Evolutionary conservation across 2,329 filamentous ascomycete species (phyloP).

Genomic region (Diaporthe caulivora): DNA sequence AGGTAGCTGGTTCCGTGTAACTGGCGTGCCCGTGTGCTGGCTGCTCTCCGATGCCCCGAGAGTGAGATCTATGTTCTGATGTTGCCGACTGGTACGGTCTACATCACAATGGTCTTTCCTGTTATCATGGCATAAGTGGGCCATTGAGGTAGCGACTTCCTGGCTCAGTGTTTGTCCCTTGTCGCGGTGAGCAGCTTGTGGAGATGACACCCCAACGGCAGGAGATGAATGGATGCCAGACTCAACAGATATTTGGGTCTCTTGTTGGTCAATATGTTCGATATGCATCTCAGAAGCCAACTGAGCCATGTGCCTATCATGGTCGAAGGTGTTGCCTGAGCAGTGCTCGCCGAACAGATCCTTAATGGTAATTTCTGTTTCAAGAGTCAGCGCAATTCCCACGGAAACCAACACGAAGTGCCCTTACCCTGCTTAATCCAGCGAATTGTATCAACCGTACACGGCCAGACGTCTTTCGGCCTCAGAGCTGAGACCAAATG

Average conservation of each 20-base stretch:
- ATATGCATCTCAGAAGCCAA: constrained; percentile 34
- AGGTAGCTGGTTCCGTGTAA: background rate
- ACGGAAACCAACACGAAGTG: background rate
- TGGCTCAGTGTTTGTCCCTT: background rate
- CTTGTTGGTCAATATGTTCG: background rate
- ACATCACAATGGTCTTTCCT: too few species aligned
- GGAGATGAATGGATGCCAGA: constrained; percentile 15
- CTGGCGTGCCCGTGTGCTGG: background rate
- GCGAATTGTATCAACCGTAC: constrained; percentile 73
- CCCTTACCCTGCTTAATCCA: constrained; percentile 69
- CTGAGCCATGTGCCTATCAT: constrained; percentile 72
- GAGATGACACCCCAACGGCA: background rate
- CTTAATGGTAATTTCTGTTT: constrained; percentile 69
- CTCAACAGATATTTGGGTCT: constrained; percentile 30
- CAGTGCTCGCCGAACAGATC: constrained; percentile 80
- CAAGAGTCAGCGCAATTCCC: background rate
- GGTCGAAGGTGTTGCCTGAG: constrained; percentile 68
- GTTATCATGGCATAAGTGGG: background rate
- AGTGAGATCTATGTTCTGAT: constrained; percentile 33
- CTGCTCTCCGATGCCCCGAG: constrained; percentile 10
- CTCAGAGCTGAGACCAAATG: constrained; percentile 75
- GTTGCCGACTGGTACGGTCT: background rate
- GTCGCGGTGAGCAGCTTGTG: background rate
- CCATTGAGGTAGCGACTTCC: background rate
- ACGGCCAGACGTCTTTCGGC: constrained; percentile 85